phyloP scores from a whole-genome alignment of 192 early-diverging fungal genomes.

The Phlyctochytrium planicorne region DNA sequence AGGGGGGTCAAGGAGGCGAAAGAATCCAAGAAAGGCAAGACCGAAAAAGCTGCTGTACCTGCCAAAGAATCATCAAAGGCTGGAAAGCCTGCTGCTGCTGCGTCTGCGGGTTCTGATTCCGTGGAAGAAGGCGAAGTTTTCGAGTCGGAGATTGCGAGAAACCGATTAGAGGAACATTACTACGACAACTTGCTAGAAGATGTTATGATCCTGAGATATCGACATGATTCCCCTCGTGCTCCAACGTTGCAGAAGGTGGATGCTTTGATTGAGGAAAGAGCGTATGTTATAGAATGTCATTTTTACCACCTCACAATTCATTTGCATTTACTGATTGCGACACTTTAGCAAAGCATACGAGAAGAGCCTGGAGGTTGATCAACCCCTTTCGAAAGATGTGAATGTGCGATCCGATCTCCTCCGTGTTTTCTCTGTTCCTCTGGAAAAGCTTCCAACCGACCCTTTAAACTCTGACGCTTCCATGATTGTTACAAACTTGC shows the following conservation, averaged over 20 bases:
- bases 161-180: conserved; percentile 72
- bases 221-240: conserved; percentile 56
- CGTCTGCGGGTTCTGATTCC: not conserved
- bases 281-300: no score
- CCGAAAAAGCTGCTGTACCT: no score
- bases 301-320: no score
- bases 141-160: conserved; percentile 10
- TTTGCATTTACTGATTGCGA: no score
- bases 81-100: no score
- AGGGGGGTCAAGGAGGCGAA: no score
- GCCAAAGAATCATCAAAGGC: no score
- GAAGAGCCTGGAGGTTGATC: not conserved
- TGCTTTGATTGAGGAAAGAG: conserved; percentile 6
- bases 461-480: conserved; percentile 12
- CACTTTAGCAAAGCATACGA: not conserved
- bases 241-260: conserved; percentile 16
- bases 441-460: conserved; percentile 16
- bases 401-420: not conserved
- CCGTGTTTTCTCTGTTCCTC: conserved; percentile 8
- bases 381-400: not conserved
- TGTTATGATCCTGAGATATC: conserved; percentile 70
- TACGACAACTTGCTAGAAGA: conserved; percentile 74
- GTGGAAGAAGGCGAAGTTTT: not conserved
- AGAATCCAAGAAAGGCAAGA: no score
- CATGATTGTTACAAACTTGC: conserved; percentile 11